phyloP scores from a whole-genome alignment of 768 basidiomycete genomes.

The Butyriboletus loyo region DNA sequence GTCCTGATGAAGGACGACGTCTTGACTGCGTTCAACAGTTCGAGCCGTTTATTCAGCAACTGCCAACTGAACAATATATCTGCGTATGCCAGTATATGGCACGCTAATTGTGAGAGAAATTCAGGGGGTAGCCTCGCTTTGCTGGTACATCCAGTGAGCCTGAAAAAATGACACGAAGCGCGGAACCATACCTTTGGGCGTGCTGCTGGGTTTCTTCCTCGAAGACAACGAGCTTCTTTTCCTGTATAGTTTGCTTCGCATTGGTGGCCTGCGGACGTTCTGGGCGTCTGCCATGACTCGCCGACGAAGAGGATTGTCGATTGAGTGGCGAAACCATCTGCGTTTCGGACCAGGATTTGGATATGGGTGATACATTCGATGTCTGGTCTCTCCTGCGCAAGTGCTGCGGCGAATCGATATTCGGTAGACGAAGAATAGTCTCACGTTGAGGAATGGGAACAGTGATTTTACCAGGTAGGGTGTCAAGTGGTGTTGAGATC shows the following conservation, averaged over 20 bases:
- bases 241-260: conserved; percentile 27
- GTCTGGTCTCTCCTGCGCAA: conserved; percentile 27
- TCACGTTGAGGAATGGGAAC: conserved; percentile 25
- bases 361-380: conserved; percentile 32
- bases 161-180: neutral
- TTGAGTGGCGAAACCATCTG: conserved; percentile 26
- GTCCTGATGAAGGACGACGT: conserved; percentile 23
- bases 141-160: neutral
- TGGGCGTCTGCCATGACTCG: conserved; percentile 37
- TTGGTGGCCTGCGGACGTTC: conserved; percentile 42
- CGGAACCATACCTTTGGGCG: conserved; percentile 8
- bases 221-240: conserved; percentile 39
- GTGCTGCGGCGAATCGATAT: conserved; percentile 29
- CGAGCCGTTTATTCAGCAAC: conserved; percentile 64
- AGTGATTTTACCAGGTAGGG: conserved; percentile 19
- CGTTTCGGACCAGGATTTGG: conserved; percentile 60
- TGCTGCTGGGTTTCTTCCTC: conserved; percentile 24
- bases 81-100: conserved; percentile 68
- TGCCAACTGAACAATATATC: conserved; percentile 76
- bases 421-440: conserved; percentile 19
- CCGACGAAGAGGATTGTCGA: conserved; percentile 40
- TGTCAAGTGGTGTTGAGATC: conserved; percentile 37
- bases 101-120: conserved; percentile 41
- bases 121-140: conserved; percentile 17
- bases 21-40: conserved; percentile 66